phyloP scores from a whole-genome alignment of 768 basidiomycete genomes.

The Boletus rubescentipes region DNA sequence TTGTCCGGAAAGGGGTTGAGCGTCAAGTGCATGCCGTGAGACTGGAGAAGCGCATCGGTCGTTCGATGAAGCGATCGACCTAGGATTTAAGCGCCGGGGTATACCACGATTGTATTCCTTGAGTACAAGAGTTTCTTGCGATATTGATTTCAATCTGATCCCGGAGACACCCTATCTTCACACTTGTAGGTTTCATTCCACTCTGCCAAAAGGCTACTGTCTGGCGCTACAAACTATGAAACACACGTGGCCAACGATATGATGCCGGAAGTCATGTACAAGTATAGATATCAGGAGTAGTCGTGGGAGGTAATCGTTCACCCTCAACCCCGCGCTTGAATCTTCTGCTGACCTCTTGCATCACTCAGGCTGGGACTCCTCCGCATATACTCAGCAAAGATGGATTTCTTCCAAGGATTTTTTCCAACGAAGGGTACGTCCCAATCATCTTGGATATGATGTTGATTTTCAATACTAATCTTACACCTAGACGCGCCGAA shows the following conservation, averaged over 20 bases:
- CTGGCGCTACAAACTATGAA: neutral
- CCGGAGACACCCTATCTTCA: neutral
- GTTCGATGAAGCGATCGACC: neutral
- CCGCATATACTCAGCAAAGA: neutral
- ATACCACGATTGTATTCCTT: neutral
- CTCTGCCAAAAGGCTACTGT: neutral
- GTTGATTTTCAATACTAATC: neutral
- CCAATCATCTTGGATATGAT: neutral
- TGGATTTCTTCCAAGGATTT: neutral
- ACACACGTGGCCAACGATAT: neutral
- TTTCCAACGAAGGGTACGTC: slow-evolving; percentile 1
- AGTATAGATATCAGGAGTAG: neutral
- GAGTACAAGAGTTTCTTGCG: neutral
- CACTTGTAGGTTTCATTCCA: neutral
- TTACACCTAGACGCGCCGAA: neutral
- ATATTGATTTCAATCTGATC: neutral
- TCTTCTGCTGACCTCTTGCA: neutral
- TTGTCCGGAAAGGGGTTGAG: neutral
- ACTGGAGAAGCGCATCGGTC: neutral
- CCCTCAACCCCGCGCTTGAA: neutral
- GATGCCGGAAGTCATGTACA: neutral
- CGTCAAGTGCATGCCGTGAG: neutral
- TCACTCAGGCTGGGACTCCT: neutral
- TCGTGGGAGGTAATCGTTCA: neutral
- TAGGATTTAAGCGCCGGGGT: neutral